Base-by-base conservation (phyloP, 495 filamentous ascomycete species). In the Lasiosphaeria miniovina region DNA sequence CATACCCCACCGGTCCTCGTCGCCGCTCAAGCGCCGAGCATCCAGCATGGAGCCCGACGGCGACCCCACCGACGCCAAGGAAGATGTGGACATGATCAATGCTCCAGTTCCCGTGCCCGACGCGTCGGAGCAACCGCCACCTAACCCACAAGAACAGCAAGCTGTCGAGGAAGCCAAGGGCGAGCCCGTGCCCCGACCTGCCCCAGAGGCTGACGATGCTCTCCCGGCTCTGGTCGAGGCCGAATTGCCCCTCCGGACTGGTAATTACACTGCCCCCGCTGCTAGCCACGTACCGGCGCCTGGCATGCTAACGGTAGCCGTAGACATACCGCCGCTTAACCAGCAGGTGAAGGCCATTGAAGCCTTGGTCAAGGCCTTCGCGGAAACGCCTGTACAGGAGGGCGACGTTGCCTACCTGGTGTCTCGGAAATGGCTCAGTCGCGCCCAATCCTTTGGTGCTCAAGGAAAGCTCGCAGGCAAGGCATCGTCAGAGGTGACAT, bases 361-460 rank as follows among this genome's bases (percentile, higher is more conserved):
- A 12, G 78, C 82, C 36, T 83, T 98, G 1, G 74, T 81, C 33
- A 68, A 79, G 54, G 77, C 79, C 15, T 76, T 85, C 49, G 74
- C 76, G 54, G 68, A 80, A 49, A 68, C 74, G 6, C 77, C 80
- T 6, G 70, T 86, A 35, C 64, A 82, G 59, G 89, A 93, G 53
- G 87, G 87, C 12, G 84, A 90, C 61, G 82, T 85, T 61, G 90
- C 86, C 35, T 96, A 87, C 65, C 76, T 96, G 10, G 81, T 98
- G 14, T 94, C 93, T 6, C 82, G 77, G 17, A 73, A 78, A 53
- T 98, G 94, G 94, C 78, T 98, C 32, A 79, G 79, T 46, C 81
- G 85, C 40, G 90, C 97, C 3, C 76, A 88, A 59, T 80, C 88
- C 11, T 82, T 90, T 57, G 84, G 86, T 46, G 73, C 82, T 4